Evolutionary conservation across 2,329 filamentous ascomycete genomes (phyloP).

Genomic region (Aspergillus candidus): DNA sequence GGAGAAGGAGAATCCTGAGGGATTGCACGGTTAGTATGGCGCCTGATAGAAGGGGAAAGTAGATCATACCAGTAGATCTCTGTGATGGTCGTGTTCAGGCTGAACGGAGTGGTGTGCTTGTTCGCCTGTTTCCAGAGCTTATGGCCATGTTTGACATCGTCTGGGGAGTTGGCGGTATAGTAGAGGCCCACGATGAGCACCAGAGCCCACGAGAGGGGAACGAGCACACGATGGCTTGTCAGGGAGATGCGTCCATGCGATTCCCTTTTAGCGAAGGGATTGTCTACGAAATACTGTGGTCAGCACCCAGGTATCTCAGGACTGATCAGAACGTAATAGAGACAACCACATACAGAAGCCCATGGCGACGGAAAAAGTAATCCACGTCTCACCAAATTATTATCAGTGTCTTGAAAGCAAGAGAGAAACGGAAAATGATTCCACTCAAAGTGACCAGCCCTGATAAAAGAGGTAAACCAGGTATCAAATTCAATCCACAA

Average conservation of each 20-base stretch:
- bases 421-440: too few relatives aligned
- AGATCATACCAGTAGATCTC: slow-evolving; percentile 66
- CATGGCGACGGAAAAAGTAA: slow-evolving; percentile 2
- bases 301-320: background rate
- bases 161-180: slow-evolving; percentile 62
- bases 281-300: slow-evolving; percentile 31
- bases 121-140: slow-evolving; percentile 72
- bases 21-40: background rate
- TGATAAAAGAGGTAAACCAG: too few relatives aligned
- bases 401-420: background rate
- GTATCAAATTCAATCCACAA: too few relatives aligned
- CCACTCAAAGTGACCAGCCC: too few relatives aligned
- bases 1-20: slow-evolving; percentile 62
- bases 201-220: slow-evolving; percentile 67
- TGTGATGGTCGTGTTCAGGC: slow-evolving; percentile 58
- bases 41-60: background rate
- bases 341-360: slow-evolving; percentile 9
- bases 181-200: slow-evolving; percentile 67
- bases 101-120: slow-evolving; percentile 64
- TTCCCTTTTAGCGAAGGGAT: slow-evolving; percentile 69
- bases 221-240: slow-evolving; percentile 68
- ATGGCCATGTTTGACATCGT: slow-evolving; percentile 55
- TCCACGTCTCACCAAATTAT: background rate
- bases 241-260: slow-evolving; percentile 57
- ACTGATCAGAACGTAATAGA: background rate